These are phyloP conservation scores for Entoloma clypeatum DNA, from an alignment of 1,284 basidiomycete genomes.

Conservation along the genomic window DNA sequence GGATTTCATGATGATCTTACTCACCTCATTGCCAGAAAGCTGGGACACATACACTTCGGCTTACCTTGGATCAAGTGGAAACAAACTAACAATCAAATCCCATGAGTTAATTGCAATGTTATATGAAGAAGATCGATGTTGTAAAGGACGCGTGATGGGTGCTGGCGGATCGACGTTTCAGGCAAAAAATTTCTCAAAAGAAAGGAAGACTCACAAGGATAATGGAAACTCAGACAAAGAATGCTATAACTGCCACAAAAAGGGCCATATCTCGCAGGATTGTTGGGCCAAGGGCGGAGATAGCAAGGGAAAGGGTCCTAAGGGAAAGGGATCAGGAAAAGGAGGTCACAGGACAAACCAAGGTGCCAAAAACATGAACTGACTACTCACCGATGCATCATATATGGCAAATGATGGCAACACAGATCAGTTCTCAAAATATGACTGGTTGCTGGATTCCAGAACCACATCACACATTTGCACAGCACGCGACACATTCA, in stretches of 20 bases:
- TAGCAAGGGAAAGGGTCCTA: conserved; percentile 21
- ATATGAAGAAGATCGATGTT: conserved; percentile 4
- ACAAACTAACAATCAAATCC: conserved; percentile 1
- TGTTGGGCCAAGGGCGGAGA: conserved; percentile 28
- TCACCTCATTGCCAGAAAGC: conserved; percentile 21
- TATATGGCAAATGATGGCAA: conserved; percentile 11
- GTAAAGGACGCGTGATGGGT: neutral
- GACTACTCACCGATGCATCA: neutral
- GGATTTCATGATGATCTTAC: conserved; percentile 8
- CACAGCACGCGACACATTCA: conserved; percentile 18
- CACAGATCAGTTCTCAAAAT: conserved; percentile 10
- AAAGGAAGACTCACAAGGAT: neutral
- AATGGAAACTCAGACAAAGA: conserved; percentile 10
- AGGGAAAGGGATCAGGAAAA: neutral
- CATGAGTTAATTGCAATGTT: conserved; percentile 6
- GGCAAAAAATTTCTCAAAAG: too few relatives aligned
- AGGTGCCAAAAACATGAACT: conserved; percentile 1
- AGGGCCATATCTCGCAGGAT: conserved; percentile 17
- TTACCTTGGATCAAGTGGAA: conserved; percentile 5
- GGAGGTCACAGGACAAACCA: neutral
- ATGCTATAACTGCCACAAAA: conserved; percentile 20
- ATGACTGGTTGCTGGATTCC: conserved; percentile 22
- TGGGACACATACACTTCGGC: conserved; percentile 11
- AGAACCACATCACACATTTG: conserved; percentile 23
- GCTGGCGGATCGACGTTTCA: neutral